These are phyloP conservation scores for Coemansia sp. DNA, from an alignment of 192 early-diverging fungal species.

Conservation along the genomic window DNA sequence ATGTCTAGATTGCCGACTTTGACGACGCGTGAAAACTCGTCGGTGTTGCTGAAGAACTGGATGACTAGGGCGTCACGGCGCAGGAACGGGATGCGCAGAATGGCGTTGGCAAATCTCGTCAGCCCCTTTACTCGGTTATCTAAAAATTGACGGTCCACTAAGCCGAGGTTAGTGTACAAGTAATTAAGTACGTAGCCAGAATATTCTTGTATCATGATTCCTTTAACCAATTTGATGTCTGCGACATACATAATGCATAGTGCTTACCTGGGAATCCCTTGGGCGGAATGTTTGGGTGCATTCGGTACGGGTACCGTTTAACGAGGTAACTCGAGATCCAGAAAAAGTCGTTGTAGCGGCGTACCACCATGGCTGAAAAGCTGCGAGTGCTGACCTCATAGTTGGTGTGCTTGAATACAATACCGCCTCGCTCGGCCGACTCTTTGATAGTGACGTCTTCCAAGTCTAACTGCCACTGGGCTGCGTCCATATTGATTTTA, in stretches of 20 bases:
- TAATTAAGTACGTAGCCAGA: conserved; percentile 20
- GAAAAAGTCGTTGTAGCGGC: conserved; percentile 91
- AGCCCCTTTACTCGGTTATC: conserved; percentile 60
- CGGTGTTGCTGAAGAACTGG: conserved; percentile 58
- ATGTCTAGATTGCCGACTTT: conserved; percentile 53
- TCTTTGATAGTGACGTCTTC: conserved; percentile 57
- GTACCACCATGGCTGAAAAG: conserved; percentile 64
- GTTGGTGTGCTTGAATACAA: conserved; percentile 84
- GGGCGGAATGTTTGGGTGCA: conserved; percentile 83
- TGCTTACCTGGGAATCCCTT: conserved; percentile 81
- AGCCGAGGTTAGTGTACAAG: conserved; percentile 20
- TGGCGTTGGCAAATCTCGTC: conserved; percentile 53
- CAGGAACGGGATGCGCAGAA: conserved; percentile 55
- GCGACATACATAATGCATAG: background rate
- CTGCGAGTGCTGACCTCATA: conserved; percentile 76
- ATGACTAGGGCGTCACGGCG: conserved; percentile 52
- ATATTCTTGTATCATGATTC: background rate
- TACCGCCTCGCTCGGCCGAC: conserved; percentile 60
- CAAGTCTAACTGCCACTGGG: conserved; percentile 59
- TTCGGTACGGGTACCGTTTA: conserved; percentile 80
- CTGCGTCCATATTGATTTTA: conserved; percentile 43
- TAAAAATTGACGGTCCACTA: conserved; percentile 62
- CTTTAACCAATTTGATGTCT: background rate
- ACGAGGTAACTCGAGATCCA: conserved; percentile 81
- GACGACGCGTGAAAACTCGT: conserved; percentile 54